Evolutionary conservation across 169 alveolate genomes (phyloP).

Genomic region (Perkinsus olseni): DNA sequence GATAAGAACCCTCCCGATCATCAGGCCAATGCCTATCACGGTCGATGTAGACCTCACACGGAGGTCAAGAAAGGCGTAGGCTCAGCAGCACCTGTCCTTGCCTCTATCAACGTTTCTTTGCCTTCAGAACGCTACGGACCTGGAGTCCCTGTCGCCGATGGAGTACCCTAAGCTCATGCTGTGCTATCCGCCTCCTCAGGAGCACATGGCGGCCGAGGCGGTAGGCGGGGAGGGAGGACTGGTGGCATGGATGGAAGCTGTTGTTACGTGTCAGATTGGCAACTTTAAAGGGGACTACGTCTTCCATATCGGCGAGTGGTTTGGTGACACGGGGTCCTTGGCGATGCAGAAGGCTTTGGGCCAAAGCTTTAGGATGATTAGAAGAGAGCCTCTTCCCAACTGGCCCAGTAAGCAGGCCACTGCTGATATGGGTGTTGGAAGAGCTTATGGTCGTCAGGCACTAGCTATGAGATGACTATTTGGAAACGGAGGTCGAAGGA

Average conservation of each 20-base stretch:
- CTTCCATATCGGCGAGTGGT: not conserved
- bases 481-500: not conserved
- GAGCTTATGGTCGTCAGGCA: not conserved
- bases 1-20: not conserved
- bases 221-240: not conserved
- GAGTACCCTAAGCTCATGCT: not conserved
- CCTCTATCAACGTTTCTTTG: not conserved
- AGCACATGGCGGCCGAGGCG: not conserved
- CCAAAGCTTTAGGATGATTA: not conserved
- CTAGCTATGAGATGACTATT: not conserved
- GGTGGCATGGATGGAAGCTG: not conserved
- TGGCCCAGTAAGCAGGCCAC: not conserved
- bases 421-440: not conserved
- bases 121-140: not conserved
- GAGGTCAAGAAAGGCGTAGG: not conserved
- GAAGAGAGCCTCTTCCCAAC: not conserved
- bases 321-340: not conserved
- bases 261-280: not conserved
- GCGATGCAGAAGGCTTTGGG: not conserved
- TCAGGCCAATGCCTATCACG: not conserved
- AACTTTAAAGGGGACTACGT: not conserved
- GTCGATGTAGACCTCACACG: not conserved
- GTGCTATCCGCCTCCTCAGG: not conserved
- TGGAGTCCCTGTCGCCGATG: not conserved
- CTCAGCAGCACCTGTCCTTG: not conserved